Conservation (phyloP, 257 asterid genomes). For the Capsicum chinense region DNA sequence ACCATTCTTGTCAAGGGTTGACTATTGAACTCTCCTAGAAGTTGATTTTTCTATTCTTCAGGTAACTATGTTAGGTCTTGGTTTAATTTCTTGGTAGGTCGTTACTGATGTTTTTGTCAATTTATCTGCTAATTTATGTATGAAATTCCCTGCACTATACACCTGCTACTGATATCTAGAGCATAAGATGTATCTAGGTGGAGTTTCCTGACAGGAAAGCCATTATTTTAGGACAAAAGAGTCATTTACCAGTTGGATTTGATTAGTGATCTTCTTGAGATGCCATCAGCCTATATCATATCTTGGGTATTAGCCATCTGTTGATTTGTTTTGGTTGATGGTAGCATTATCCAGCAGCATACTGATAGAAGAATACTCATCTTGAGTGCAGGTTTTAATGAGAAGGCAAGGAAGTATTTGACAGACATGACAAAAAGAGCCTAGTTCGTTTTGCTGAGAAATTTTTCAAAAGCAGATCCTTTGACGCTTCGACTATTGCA, state of each 20-base stretch:
- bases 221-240: conserved; percentile 44
- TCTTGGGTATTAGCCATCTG: conserved; percentile 55
- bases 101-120: too few species aligned
- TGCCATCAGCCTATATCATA: too few species aligned
- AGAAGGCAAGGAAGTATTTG: conserved; percentile 86
- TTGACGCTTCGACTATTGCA: conserved; percentile 52
- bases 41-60: too few species aligned
- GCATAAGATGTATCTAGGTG: conserved; percentile 87
- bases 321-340: background rate
- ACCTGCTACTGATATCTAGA: conserved; percentile 87
- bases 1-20: too few species aligned
- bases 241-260: too few species aligned
- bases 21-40: too few species aligned
- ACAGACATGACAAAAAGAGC: conserved; percentile 71
- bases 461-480: conserved; percentile 67
- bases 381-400: conserved; percentile 75
- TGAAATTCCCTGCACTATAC: conserved; percentile 61
- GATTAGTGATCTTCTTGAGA: too few species aligned
- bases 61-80: too few species aligned
- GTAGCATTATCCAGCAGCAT: background rate
- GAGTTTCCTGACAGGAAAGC: conserved; percentile 78
- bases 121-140: too few species aligned
- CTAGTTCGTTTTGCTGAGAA: conserved; percentile 63
- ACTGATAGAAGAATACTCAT: background rate
- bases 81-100: too few species aligned